Conservation (phyloP, 345 rosid genomes). For the Atalantia buxifolia region DNA sequence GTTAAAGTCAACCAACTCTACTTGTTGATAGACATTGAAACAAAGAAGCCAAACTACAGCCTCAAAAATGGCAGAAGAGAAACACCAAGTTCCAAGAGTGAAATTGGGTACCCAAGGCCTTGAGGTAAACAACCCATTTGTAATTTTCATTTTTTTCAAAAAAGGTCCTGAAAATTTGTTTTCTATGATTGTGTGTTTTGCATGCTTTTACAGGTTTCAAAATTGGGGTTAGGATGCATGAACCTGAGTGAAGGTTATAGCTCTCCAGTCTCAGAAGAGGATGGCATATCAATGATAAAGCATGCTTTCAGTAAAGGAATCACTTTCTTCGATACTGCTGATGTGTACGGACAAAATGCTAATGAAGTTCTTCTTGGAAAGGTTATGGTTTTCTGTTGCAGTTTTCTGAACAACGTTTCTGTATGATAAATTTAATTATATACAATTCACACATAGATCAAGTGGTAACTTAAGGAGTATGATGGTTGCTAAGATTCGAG, state of each 20-base stretch:
- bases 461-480: too few species aligned
- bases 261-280: conserved; percentile 40
- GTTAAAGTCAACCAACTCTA: too few species aligned
- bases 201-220: conserved; percentile 30
- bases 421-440: too few species aligned
- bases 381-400: conserved; percentile 17
- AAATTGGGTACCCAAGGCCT: conserved; percentile 47
- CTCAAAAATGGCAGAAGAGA: conserved; percentile 14
- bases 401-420: too few species aligned
- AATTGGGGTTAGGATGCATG: conserved; percentile 48
- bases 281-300: conserved; percentile 31
- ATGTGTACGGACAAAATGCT: conserved; percentile 29
- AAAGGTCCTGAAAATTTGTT: too few species aligned
- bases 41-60: neutral
- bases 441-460: too few species aligned
- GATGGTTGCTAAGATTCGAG: too few species aligned
- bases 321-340: conserved; percentile 55
- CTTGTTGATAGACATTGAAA: neutral
- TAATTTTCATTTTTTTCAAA: neutral
- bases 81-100: conserved; percentile 25
- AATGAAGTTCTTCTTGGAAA: conserved; percentile 25
- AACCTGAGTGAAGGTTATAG: conserved; percentile 38
- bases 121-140: conserved; percentile 21
- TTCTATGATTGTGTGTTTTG: too few species aligned
- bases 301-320: conserved; percentile 46